phyloP scores from a whole-genome alignment of 2,329 filamentous ascomycete species.

The Lithohypha guttulata region DNA sequence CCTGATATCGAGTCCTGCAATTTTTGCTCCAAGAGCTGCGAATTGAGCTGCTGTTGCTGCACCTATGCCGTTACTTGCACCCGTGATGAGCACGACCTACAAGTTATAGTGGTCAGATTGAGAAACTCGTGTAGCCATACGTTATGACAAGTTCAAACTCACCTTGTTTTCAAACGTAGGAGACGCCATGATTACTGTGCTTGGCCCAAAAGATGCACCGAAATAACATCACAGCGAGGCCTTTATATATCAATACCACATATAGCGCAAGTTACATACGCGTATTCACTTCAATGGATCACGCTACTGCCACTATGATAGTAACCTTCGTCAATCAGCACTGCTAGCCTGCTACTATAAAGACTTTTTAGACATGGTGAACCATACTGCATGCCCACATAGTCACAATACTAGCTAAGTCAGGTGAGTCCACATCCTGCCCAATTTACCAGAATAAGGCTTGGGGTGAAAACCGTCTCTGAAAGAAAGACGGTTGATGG shows the following conservation, averaged over 20 bases:
- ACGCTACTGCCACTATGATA: no score
- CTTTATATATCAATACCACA: neutral
- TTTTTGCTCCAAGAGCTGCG: constrained; percentile 14
- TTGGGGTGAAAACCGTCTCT: no score
- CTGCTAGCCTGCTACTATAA: no score
- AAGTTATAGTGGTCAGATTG: neutral
- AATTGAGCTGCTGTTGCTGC: constrained; percentile 9
- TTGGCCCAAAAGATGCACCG: neutral
- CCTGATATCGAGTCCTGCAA: constrained; percentile 2
- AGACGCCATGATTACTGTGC: neutral
- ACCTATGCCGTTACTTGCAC: constrained; percentile 32
- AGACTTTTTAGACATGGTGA: no score
- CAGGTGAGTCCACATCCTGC: no score
- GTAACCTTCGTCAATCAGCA: no score
- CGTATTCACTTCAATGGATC: no score
- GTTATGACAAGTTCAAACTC: no score
- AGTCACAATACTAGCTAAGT: no score
- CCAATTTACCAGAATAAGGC: no score
- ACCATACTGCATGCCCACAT: no score
- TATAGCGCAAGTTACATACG: neutral
- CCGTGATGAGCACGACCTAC: constrained; percentile 32
- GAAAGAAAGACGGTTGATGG: no score
- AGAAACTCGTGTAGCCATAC: neutral
- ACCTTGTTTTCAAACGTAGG: constrained; percentile 1
- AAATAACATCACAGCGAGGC: neutral